Percentiles rank a stretch among this genome's conserved stretches.
These are phyloP conservation scores for Aureobasidium subglaciale DNA, from an alignment of 2,329 filamentous ascomycete genomes.

Conservation along the genomic window DNA sequence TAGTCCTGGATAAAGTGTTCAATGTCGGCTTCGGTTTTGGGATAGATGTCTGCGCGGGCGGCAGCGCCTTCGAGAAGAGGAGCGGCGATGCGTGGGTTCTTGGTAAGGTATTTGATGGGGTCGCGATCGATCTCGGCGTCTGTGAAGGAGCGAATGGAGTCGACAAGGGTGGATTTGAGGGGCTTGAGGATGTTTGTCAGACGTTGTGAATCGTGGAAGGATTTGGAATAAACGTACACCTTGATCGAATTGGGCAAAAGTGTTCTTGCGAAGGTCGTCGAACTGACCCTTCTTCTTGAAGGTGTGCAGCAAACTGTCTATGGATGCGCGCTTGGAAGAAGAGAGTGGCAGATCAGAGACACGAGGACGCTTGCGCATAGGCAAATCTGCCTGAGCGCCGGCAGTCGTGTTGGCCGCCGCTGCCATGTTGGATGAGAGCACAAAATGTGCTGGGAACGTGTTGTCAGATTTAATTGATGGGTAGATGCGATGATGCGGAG, in stretches of 20 bases:
- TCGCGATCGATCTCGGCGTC: conserved; percentile 70
- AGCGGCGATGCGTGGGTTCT: conserved; percentile 66
- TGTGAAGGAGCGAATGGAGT: conserved; percentile 45
- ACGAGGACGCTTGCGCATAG: conserved; percentile 55
- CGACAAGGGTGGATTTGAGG: conserved; percentile 52
- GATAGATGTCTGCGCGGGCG: conserved; percentile 69
- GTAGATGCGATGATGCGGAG: background rate
- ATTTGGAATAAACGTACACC: conserved; percentile 45
- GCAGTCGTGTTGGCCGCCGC: conserved; percentile 14
- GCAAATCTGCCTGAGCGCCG: conserved; percentile 18
- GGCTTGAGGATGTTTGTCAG: conserved; percentile 42
- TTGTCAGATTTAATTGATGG: background rate
- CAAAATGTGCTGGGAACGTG: background rate
- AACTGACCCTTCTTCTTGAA: conserved; percentile 86
- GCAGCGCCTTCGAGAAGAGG: conserved; percentile 71
- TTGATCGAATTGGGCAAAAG: conserved; percentile 67
- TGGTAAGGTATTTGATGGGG: conserved; percentile 57
- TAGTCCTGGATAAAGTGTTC: conserved; percentile 59
- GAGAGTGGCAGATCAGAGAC: conserved; percentile 68
- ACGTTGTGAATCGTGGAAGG: background rate
- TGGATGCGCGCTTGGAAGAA: conserved; percentile 63
- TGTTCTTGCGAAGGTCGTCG: conserved; percentile 67
- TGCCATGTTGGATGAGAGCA: conserved; percentile 16
- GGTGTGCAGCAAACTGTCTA: conserved; percentile 67
- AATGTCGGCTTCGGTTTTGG: conserved; percentile 61